Percentiles rank a stretch among this genome's conserved stretches.
phyloP scores from a whole-genome alignment of 2,329 filamentous ascomycete genomes.

The Pseudogymnoascus sp. region DNA sequence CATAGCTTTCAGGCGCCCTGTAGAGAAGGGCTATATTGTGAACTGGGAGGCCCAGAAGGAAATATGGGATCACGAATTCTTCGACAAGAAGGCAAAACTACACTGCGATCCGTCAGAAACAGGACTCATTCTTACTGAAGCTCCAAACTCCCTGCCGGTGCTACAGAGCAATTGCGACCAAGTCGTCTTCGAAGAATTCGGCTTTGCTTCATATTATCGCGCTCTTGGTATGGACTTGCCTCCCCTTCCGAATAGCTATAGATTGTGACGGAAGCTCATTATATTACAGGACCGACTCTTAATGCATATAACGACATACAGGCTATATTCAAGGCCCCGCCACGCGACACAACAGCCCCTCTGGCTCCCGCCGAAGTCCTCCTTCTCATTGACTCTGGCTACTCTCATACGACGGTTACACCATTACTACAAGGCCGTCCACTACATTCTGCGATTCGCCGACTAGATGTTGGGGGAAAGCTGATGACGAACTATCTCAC shows the following conservation, averaged over 20 bases:
- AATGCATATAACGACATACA: conserved; percentile 78
- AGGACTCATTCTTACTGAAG: conserved; percentile 77
- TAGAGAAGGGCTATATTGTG: conserved; percentile 90
- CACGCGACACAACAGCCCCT: conserved; percentile 35
- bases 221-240: conserved; percentile 48
- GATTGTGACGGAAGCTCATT: conserved; percentile 12
- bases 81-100: conserved; percentile 58
- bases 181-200: conserved; percentile 95
- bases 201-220: conserved; percentile 78
- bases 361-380: conserved; percentile 64
- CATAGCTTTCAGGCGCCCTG: conserved; percentile 74
- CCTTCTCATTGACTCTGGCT: conserved; percentile 85
- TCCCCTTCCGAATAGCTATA: neutral
- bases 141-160: conserved; percentile 70
- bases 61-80: conserved; percentile 87
- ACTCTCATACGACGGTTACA: conserved; percentile 86
- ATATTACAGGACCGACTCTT: conserved; percentile 53
- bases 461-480: conserved; percentile 88
- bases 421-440: conserved; percentile 75
- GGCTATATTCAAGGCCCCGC: conserved; percentile 55
- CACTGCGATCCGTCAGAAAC: conserved; percentile 71
- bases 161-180: conserved; percentile 89
- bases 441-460: conserved; percentile 70
- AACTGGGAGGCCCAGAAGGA: conserved; percentile 96
- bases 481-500: conserved; percentile 89